Evolutionary conservation across 2,329 filamentous ascomycete species (phyloP), one percentile per base, ranked within the genome.

Genomic region (Calonectria naviculata): DNA sequence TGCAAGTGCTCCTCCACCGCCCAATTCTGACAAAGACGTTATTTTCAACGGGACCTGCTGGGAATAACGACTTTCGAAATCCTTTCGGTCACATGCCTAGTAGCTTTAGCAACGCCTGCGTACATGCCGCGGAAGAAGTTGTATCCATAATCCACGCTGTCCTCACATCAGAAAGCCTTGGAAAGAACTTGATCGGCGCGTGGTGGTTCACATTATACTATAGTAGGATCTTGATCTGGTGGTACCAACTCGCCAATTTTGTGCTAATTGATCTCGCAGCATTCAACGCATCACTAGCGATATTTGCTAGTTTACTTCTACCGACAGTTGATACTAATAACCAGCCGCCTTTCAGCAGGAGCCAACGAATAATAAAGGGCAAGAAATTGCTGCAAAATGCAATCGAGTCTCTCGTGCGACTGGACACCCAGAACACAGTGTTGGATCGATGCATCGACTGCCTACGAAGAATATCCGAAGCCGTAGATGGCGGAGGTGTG

Each of bases 1-100:
- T 83, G 13, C 78, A 76, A 15, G 75, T 83, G 0, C 74, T 83
- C 1, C 76, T 78, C 1, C 79, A 82, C 44, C 73, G 82, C 2
- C 80, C 81, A 8, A 67, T 68, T n/a, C 17, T 72, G 7, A 61
- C 56, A 19, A 26, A 56, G 13, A 56, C 64, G 7, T 52, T 70
- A 12, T 56, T 26, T 15, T 4, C 26, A 5, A 2, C 34, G 7
- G 28, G 7, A 29, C 65, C 46, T 34, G 26, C 17, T 38, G 31
- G 10, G 12, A 15, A 24, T 5, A 65, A 24, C 3, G 36, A n/a
- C 72, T 56, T 56, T 24, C 12, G 52, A 26, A 56, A 56, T 10
- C 52, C 73, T 0, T 34, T 74, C 0, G 65, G 56, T 9, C 52
- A 24, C 5, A 74, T 75, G 67, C 73, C 74, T 5, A 38, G 47